A percentile compares a stretch with the other conserved stretches of the same genome.
Evolutionary conservation across 805 yeast genomes (phyloP).

Genomic region (Alloascoidea africana): DNA sequence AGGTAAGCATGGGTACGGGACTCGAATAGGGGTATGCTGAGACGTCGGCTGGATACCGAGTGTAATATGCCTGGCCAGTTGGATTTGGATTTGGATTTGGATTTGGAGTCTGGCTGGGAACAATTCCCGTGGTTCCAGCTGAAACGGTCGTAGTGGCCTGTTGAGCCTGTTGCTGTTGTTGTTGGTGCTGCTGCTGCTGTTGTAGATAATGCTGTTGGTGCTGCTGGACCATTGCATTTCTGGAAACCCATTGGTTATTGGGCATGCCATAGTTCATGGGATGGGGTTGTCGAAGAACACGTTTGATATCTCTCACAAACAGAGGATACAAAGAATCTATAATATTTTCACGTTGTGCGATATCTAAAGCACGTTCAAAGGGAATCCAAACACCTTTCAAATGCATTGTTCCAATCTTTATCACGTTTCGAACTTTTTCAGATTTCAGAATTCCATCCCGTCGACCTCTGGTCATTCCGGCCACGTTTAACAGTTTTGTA

Average conservation of each 20-base stretch:
- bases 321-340: slow-evolving; percentile 51
- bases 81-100: not conserved
- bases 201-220: not conserved
- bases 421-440: slow-evolving; percentile 65
- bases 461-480: slow-evolving; percentile 79
- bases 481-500: slow-evolving; percentile 67
- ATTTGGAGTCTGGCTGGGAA: too few species aligned
- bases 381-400: slow-evolving; percentile 88
- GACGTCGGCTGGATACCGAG: not conserved
- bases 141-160: too few species aligned
- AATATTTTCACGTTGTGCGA: slow-evolving; percentile 71
- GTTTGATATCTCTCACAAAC: slow-evolving; percentile 59
- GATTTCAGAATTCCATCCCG: slow-evolving; percentile 73
- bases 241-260: not conserved
- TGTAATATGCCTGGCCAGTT: not conserved
- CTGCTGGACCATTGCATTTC: not conserved
- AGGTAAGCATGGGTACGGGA: too few species aligned
- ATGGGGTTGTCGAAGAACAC: slow-evolving; percentile 18
- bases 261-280: not conserved
- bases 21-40: too few species aligned
- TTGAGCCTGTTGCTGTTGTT: too few species aligned
- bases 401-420: slow-evolving; percentile 79
- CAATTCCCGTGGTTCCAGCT: too few species aligned
- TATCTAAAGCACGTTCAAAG: slow-evolving; percentile 63
- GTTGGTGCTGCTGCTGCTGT: too few species aligned